Percentiles rank a stretch among this genome's conserved stretches.
Evolutionary conservation across 768 basidiomycete genomes (phyloP).

Genomic region (Baorangia bicolor): DNA sequence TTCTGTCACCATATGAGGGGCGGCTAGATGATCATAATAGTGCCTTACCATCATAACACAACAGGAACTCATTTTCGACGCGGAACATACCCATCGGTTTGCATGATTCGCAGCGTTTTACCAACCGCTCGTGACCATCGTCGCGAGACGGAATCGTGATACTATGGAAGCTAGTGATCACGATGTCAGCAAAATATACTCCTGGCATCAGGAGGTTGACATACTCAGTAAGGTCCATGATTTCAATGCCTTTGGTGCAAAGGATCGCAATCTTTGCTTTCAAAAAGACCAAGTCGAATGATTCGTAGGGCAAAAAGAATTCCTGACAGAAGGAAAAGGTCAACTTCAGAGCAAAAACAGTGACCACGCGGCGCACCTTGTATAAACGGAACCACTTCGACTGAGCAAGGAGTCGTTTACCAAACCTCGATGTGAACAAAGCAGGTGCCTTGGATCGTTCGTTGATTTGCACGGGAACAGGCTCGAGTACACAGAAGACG

Average conservation of each 20-base stretch:
- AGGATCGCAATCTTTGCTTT: conserved; percentile 92
- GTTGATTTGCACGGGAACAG: conserved; percentile 86
- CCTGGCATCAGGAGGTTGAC: conserved; percentile 24
- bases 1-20: conserved; percentile 43
- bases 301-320: conserved; percentile 91
- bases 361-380: conserved; percentile 43
- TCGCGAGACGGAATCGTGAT: conserved; percentile 87
- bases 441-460: conserved; percentile 70
- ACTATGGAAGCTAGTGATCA: conserved; percentile 65
- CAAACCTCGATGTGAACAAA: conserved; percentile 69
- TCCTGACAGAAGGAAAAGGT: conserved; percentile 43
- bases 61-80: conserved; percentile 82
- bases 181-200: neutral
- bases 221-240: conserved; percentile 93
- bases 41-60: conserved; percentile 82
- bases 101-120: conserved; percentile 78
- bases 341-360: neutral
- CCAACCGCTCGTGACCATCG: conserved; percentile 64
- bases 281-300: conserved; percentile 87
- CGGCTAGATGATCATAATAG: neutral
- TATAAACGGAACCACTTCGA: conserved; percentile 96
- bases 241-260: conserved; percentile 93
- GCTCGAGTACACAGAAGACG: conserved; percentile 96
- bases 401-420: conserved; percentile 73
- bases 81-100: conserved; percentile 90